These are phyloP conservation scores for Irpex rosettiformis DNA, from an alignment of 1,284 basidiomycete species.

Conservation along the genomic window DNA sequence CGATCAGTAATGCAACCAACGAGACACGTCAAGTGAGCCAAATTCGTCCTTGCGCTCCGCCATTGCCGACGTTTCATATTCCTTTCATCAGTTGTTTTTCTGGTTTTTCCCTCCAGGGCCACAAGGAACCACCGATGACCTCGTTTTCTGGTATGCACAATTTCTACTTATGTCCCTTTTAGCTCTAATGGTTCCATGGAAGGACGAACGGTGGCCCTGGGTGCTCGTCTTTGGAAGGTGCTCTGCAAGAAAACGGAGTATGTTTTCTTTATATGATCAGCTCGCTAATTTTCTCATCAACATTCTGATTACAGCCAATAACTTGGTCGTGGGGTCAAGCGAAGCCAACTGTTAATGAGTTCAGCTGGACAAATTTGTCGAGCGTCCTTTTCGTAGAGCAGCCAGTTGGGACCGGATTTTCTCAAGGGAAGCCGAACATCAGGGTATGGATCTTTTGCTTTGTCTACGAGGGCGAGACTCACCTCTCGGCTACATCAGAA, in stretches of 20 bases:
- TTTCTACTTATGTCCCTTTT: neutral
- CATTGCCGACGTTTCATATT: neutral
- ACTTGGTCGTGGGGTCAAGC: conserved; percentile 66
- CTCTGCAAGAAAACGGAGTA: conserved; percentile 84
- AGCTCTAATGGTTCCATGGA: neutral
- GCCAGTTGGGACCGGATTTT: conserved; percentile 81
- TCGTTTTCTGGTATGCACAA: conserved; percentile 64
- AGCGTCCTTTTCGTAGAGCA: conserved; percentile 81
- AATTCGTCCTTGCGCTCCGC: neutral
- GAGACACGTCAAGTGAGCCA: conserved; percentile 61
- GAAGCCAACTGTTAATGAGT: conserved; percentile 62
- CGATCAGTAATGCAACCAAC: conserved; percentile 56
- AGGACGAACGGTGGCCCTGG: conserved; percentile 51
- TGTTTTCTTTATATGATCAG: conserved; percentile 4
- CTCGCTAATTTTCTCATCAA: neutral
- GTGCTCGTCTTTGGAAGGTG: conserved; percentile 78
- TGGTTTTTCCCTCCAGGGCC: conserved; percentile 85
- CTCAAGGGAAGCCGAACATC: conserved; percentile 68
- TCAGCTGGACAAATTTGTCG: conserved; percentile 80
- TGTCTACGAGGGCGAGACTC: neutral
- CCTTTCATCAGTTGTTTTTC: conserved; percentile 69
- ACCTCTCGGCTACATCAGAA: conserved; percentile 34
- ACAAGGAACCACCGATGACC: conserved; percentile 63
- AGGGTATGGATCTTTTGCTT: conserved; percentile 32
- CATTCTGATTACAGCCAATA: conserved; percentile 48